Evolutionary conservation across 169 alveolate species (phyloP).

Genomic region (Babesia bigemina): DNA sequence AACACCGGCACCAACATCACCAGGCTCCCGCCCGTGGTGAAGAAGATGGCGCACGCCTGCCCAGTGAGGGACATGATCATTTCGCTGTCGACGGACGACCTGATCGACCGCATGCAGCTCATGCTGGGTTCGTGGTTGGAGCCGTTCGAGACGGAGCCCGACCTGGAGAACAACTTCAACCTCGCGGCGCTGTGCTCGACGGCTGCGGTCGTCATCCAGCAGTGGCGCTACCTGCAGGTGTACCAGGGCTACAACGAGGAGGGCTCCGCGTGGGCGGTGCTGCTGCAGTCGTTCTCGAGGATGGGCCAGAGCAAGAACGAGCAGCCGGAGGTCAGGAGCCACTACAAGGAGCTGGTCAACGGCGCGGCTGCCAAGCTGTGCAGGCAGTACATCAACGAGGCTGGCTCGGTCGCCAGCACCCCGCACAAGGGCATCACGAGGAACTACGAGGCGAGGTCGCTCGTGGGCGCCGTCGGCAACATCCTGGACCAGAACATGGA

Average conservation of each 20-base stretch:
- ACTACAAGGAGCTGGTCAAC: conserved; percentile 46
- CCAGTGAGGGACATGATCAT: conserved; percentile 61
- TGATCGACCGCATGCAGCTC: conserved; percentile 53
- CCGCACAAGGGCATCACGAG: conserved; percentile 50
- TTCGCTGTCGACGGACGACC: conserved; percentile 58
- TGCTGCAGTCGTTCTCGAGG: conserved; percentile 58
- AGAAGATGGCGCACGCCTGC: conserved; percentile 45
- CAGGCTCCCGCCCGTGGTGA: conserved; percentile 61
- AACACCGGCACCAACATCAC: conserved; percentile 59
- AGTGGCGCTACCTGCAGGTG: conserved; percentile 56
- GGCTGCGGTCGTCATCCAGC: conserved; percentile 50
- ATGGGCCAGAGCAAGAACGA: conserved; percentile 52
- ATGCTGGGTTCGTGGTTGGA: conserved; percentile 27
- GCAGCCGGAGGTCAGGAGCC: conserved; percentile 20
- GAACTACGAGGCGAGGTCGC: conserved; percentile 43
- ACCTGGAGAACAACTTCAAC: conserved; percentile 35
- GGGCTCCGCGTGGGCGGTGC: conserved; percentile 46
- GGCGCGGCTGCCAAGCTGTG: conserved; percentile 49
- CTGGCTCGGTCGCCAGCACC: conserved; percentile 48
- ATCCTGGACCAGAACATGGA: conserved; percentile 56
- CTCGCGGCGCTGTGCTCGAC: conserved; percentile 62
- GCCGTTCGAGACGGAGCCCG: conserved; percentile 2
- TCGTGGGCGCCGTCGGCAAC: conserved; percentile 66
- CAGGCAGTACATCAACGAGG: conserved; percentile 62
- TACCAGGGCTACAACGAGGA: conserved; percentile 52